Conservation (phyloP, 1,284 basidiomycete species). For the Ustanciosporium gigantosporum region DNA sequence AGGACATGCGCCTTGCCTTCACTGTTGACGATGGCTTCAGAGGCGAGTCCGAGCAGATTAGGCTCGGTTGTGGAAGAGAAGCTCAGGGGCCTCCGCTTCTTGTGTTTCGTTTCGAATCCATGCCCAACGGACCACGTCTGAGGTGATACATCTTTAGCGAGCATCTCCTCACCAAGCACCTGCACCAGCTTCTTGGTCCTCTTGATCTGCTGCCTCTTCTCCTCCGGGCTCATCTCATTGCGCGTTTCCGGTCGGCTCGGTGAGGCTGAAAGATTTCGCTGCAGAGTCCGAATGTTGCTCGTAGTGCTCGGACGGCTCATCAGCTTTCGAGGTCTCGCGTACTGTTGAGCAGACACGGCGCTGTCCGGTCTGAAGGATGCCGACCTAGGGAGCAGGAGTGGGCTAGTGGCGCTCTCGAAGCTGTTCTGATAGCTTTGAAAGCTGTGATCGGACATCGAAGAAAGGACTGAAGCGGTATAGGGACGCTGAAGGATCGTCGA, state of each 20-base stretch:
- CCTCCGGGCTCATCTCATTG: conserved; percentile 28
- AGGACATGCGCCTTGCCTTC: neutral
- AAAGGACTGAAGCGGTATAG: conserved; percentile 25
- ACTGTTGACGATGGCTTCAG: neutral
- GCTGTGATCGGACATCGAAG: conserved; percentile 20
- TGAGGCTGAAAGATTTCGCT: neutral
- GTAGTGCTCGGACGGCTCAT: no score
- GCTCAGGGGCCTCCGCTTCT: conserved; percentile 9
- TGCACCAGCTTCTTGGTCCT: conserved; percentile 44
- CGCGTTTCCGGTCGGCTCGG: conserved; percentile 14
- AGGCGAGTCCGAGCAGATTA: conserved; percentile 1
- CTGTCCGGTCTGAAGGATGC: no score
- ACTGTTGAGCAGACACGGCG: no score
- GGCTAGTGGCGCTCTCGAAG: conserved; percentile 27
- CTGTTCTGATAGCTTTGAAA: conserved; percentile 28
- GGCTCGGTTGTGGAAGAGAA: conserved; percentile 7
- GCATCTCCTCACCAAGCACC: conserved; percentile 46
- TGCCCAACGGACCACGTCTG: conserved; percentile 1
- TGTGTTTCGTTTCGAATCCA: neutral
- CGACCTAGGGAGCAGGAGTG: no score
- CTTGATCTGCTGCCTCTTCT: conserved; percentile 36
- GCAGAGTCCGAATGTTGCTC: no score
- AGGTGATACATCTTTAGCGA: conserved; percentile 5
- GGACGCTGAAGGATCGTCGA: conserved; percentile 13
- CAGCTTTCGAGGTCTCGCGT: no score